Evolutionary conservation across 306 rosid species (phyloP), one percentile per base, ranked within the genome.

Genomic region (Coriaria nepalensis): DNA sequence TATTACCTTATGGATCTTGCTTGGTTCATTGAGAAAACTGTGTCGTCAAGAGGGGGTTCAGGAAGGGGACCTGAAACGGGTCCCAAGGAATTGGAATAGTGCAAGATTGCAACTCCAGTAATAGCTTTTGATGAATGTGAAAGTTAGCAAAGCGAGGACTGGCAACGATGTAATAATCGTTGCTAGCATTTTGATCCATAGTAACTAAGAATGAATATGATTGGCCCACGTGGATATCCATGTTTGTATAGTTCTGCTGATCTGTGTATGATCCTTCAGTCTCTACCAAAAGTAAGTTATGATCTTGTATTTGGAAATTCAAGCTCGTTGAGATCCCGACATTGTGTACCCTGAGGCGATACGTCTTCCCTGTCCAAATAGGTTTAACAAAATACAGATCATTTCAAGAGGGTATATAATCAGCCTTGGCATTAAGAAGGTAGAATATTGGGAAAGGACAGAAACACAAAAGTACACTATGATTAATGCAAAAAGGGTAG

Each of bases 141-240:
- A 53, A 20, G 3, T 84, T 80, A 65, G 75, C 94, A 56, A 80
- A 85, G 43, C 78, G 80, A 53, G 95, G 79, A 65, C 82, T 80
- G 13, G 93, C 93, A 59, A 78, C 78, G 50, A 85, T 69, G 55
- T 80, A 85, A 82, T 85, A 85, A 68, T 85, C 93, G 45, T 66
- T 66, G 63, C 69, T 78, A 62, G 84, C 82, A 61, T 80, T 80
- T 73, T 85, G 95, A 73, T 85, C 95, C 95, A 75, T 81, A 12
- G 95, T 78, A 39, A 85, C 87, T 74, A 85, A 69, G 76, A 85
- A 80, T 13, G 95, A 85, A 55, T 75, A 85, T 6, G 95, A 85
- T 73, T 80, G 93, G 50, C 95, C 95, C 42, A 85, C 93, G 37
- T 85, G 95, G 60, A 85, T 71, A 66, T 85, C 87, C 87, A 85